Evolutionary conservation across 2,329 filamentous ascomycete genomes (phyloP), one percentile per base, ranked within the genome.

Genomic region (Biscogniauxia marginata): DNA sequence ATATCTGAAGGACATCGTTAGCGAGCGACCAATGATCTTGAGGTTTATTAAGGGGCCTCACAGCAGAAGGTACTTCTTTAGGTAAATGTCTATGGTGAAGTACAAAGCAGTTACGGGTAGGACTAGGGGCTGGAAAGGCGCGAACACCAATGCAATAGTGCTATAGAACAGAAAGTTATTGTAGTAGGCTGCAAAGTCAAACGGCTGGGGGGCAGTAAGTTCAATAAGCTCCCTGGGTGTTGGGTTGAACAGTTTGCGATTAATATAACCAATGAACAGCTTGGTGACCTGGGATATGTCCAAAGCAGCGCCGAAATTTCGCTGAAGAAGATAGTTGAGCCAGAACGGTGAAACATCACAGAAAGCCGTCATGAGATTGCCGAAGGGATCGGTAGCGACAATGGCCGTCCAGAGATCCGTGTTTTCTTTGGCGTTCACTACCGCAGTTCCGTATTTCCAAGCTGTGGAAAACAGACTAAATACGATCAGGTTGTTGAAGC

Each of bases 101-200:
- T 96, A 97, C 43, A 96, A 75, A 1, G 91, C 91, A 1, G 90
- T 91, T 44, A 96, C 89, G 0, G 89, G 85, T 6, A 98, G 80
- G 2, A 93, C 88, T 16, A 97, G 79, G 0, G 93, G 93, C 72
- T 97, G 93, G 52, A 97, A 80, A 1, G 87, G 85, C 0, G 88
- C 86, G 68, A 93, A 96, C 64, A 87, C 91, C 20, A 97, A 78
- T 0, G 90, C 88, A 43, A 96, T 88, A 0, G 93, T 96, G 21
- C 87, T 81, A 75, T 97, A 97, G 75, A 90, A 98, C 18, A 97
- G 80, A 73, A 96, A 96, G 72, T 96, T 96, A 73, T 96, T 97
- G 81, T 96, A 98, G 74, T 97, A 96, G 64, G 85, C 89, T 51
- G 93, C 91, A 67, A 96, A 97, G 63, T 97, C 92, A 70, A 98